Evolutionary conservation across 306 rosid genomes (phyloP).

Genomic region (Cucumis sativus): DNA sequence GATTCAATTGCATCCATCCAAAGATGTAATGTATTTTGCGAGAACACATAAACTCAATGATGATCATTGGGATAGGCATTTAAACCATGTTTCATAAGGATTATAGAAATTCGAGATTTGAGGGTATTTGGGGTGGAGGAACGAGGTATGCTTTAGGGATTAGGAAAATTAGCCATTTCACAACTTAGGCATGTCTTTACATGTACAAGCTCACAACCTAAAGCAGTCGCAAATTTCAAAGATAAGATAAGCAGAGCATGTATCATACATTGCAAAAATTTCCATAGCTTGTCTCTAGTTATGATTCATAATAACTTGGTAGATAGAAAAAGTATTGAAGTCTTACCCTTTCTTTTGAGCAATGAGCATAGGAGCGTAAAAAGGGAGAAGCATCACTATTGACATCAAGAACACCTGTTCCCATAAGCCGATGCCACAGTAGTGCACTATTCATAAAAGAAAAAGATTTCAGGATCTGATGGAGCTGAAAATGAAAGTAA

Average conservation of each 20-base stretch:
- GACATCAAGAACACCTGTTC: constrained; percentile 52
- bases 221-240: neutral
- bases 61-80: neutral
- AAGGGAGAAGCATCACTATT: constrained; percentile 30
- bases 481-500: neutral
- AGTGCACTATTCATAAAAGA: constrained; percentile 55
- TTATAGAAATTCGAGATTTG: neutral
- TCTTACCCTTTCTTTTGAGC: constrained; percentile 79
- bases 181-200: neutral
- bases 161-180: neutral
- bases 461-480: neutral
- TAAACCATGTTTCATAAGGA: neutral
- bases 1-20: neutral
- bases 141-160: neutral
- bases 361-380: constrained; percentile 80
- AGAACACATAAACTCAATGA: neutral
- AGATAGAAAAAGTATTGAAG: neutral
- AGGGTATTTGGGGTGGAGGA: neutral
- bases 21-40: neutral
- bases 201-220: neutral
- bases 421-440: constrained; percentile 91
- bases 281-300: neutral
- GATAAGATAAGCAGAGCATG: neutral
- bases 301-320: neutral
- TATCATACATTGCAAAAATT: neutral